These are phyloP conservation scores for Corynespora cassiicola DNA, from an alignment of 2,329 filamentous ascomycete species.

Conservation along the genomic window DNA sequence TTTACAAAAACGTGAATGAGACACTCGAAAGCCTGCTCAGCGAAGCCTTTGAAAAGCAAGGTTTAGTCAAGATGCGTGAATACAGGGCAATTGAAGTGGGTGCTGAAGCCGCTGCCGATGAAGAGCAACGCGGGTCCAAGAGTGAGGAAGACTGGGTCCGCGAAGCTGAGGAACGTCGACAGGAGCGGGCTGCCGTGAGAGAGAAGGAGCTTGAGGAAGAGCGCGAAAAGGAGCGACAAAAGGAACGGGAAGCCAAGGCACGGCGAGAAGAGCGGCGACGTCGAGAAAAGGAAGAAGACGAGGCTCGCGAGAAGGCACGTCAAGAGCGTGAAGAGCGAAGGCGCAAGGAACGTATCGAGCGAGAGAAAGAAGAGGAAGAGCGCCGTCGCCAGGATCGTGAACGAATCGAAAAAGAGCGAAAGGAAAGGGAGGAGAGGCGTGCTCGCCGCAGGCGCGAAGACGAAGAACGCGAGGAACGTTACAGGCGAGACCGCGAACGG, in stretches of 20 bases:
- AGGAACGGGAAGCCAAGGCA: constrained; percentile 61
- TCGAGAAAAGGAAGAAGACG: constrained; percentile 55
- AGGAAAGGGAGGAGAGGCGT: constrained; percentile 58
- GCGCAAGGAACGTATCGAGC: constrained; percentile 38
- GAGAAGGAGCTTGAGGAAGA: constrained; percentile 68
- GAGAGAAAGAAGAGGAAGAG: constrained; percentile 38
- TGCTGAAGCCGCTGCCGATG: constrained; percentile 69
- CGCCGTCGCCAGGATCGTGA: constrained; percentile 37
- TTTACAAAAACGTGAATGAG: constrained; percentile 74
- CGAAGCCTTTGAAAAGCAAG: constrained; percentile 62
- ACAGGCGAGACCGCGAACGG: constrained; percentile 54
- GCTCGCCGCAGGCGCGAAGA: constrained; percentile 53
- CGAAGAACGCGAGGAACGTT: constrained; percentile 55
- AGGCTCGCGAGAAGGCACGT: constrained; percentile 52
- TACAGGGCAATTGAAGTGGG: constrained; percentile 73
- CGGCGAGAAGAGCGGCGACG: constrained; percentile 64
- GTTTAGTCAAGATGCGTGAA: constrained; percentile 73
- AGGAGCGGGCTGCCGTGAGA: constrained; percentile 67
- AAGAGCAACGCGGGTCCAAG: constrained; percentile 70
- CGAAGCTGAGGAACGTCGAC: constrained; percentile 67
- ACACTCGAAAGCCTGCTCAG: constrained; percentile 74
- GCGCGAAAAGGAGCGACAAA: constrained; percentile 59
- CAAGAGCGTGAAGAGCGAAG: constrained; percentile 54
- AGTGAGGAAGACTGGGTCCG: constrained; percentile 76
- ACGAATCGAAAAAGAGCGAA: constrained; percentile 29